Conservation (phyloP, 768 basidiomycete species). For the Amanita phalloides region DNA sequence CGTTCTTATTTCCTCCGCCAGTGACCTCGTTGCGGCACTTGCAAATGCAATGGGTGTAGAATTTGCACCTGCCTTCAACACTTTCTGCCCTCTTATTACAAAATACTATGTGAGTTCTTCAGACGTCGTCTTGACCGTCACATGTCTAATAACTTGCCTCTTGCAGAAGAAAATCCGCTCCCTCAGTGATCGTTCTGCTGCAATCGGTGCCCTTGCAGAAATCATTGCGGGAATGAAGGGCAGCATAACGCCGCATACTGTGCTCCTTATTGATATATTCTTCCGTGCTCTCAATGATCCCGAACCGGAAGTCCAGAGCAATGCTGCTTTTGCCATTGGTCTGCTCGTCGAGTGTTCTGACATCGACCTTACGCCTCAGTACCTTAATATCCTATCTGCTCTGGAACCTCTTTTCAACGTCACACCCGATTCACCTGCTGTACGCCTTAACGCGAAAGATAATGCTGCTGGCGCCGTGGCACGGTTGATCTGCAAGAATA, state of each 20-base stretch:
- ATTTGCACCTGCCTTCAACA: constrained; percentile 71
- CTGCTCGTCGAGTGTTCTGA: constrained; percentile 83
- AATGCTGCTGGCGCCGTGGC: constrained; percentile 94
- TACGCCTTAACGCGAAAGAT: constrained; percentile 79
- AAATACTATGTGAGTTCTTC: constrained; percentile 75
- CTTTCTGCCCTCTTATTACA: constrained; percentile 83
- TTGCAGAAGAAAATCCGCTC: constrained; percentile 75
- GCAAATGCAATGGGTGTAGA: constrained; percentile 78
- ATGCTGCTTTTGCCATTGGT: constrained; percentile 91
- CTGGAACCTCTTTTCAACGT: constrained; percentile 77
- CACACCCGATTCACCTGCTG: constrained; percentile 45
- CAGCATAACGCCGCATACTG: constrained; percentile 77
- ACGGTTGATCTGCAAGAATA: constrained; percentile 77
- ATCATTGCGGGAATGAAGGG: constrained; percentile 88
- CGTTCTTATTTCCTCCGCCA: constrained; percentile 87
- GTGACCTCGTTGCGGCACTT: constrained; percentile 86
- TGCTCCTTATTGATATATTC: constrained; percentile 75
- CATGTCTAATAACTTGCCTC: background rate
- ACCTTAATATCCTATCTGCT: constrained; percentile 62
- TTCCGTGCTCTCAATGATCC: constrained; percentile 71
- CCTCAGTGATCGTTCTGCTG: constrained; percentile 83
- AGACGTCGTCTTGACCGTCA: background rate
- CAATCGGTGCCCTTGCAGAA: constrained; percentile 91
- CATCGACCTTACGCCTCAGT: constrained; percentile 74
- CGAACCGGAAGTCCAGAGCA: constrained; percentile 92